Evolutionary conservation across 2,329 filamentous ascomycete genomes (phyloP).

Genomic region (Leptographium radiaticola): DNA sequence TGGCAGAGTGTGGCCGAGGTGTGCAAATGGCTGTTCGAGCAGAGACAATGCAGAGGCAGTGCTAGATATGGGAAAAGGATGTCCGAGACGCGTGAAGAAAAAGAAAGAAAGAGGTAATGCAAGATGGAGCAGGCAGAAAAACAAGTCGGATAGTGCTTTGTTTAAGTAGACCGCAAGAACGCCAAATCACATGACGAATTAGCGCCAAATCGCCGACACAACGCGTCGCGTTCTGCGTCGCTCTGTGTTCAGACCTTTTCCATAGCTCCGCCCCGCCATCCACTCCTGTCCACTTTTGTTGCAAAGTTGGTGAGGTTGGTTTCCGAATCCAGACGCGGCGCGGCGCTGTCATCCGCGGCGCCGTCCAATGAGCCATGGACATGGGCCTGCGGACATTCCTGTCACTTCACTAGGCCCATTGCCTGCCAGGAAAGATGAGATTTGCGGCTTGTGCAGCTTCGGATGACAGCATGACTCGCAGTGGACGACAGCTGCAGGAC

Average conservation of each 20-base stretch:
- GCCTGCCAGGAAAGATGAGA: too few species aligned
- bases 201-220: conserved; percentile 5
- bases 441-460: too few species aligned
- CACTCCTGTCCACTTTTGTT: background rate
- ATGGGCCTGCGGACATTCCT: background rate
- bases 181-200: conserved; percentile 11
- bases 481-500: too few species aligned
- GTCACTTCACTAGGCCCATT: too few species aligned
- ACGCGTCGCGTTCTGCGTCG: conserved; percentile 10
- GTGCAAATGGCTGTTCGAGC: background rate
- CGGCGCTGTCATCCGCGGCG: background rate
- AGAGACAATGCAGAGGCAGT: background rate
- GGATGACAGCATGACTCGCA: too few species aligned
- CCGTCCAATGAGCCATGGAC: background rate
- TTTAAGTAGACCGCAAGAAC: conserved; percentile 12
- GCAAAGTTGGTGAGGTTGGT: background rate
- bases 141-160: conserved; percentile 6
- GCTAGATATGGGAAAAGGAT: background rate
- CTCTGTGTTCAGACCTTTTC: background rate
- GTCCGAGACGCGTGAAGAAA: conserved; percentile 5
- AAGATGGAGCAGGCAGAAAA: conserved; percentile 4
- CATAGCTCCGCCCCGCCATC: background rate
- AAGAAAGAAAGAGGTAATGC: background rate
- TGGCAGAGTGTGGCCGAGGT: background rate
- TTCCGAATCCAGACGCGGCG: background rate